phyloP scores from a whole-genome alignment of 306 rosid species.

The Crotalaria pallida region DNA sequence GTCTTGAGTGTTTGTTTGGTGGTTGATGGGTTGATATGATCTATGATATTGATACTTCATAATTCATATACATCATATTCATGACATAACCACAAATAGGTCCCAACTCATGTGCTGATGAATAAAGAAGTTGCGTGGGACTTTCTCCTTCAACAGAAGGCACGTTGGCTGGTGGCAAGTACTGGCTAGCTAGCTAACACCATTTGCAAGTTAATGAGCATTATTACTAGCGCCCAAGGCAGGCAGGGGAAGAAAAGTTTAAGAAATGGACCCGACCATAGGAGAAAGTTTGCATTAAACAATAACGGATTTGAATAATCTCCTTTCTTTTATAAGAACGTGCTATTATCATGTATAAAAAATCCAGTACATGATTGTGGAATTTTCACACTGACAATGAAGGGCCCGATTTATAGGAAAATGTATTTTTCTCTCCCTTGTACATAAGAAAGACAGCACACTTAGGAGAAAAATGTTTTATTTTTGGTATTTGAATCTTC shows the following conservation, averaged over 20 bases:
- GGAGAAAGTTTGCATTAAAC: not conserved
- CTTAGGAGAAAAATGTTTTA: too few relatives aligned
- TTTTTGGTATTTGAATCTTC: too few relatives aligned
- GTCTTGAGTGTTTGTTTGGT: conserved; percentile 21
- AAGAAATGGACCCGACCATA: not conserved
- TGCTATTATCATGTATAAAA: not conserved
- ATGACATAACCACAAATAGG: not conserved
- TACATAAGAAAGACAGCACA: not conserved
- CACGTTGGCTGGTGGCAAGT: not conserved
- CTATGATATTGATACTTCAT: not conserved
- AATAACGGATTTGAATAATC: not conserved
- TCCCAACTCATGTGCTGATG: not conserved
- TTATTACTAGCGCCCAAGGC: not conserved
- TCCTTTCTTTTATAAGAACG: not conserved
- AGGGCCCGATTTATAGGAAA: not conserved
- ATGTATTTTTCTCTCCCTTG: not conserved
- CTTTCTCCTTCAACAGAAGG: conserved; percentile 10
- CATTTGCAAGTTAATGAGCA: not conserved
- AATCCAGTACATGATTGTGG: not conserved
- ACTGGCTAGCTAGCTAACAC: conserved; percentile 9
- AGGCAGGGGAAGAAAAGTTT: not conserved
- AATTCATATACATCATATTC: too few relatives aligned
- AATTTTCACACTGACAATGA: not conserved
- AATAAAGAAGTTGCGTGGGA: conserved; percentile 32
- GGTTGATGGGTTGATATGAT: conserved; percentile 11